A percentile compares a stretch with the other conserved stretches of the same genome.
Conservation (phyloP, 73 alveolate genomes). For the Paramecium bursaria region DNA sequence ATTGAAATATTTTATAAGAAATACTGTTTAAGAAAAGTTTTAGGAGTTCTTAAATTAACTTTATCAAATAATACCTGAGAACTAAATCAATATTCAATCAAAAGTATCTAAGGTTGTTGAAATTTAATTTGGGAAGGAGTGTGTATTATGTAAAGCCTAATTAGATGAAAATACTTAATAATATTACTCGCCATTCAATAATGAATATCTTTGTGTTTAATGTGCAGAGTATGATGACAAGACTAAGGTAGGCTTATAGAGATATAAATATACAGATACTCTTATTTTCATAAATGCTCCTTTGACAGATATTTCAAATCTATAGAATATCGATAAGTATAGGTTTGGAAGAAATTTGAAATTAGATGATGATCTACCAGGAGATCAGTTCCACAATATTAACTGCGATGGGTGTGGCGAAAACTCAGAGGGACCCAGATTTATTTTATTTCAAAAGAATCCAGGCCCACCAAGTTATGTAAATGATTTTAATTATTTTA, state of each 20-base stretch:
- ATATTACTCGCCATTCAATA: neutral
- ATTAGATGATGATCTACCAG: neutral
- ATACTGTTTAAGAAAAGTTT: neutral
- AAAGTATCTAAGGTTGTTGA: neutral
- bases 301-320: neutral
- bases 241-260: neutral
- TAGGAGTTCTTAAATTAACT: neutral
- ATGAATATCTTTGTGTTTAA: neutral
- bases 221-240: constrained; percentile 32
- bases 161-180: neutral
- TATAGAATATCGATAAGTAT: neutral
- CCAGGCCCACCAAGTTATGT: no score
- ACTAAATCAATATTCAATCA: neutral
- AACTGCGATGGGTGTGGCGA: neutral
- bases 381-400: neutral
- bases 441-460: no score
- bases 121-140: neutral
- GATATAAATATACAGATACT: constrained; percentile 10
- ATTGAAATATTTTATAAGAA: constrained; percentile 4
- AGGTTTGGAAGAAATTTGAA: constrained; percentile 13
- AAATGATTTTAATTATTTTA: no score
- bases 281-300: constrained; percentile 25
- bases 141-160: neutral
- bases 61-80: neutral
- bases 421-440: neutral